Evolutionary conservation across 1,139 yeast genomes (phyloP).

Genomic region (Geotrichum cucujoidarum): DNA sequence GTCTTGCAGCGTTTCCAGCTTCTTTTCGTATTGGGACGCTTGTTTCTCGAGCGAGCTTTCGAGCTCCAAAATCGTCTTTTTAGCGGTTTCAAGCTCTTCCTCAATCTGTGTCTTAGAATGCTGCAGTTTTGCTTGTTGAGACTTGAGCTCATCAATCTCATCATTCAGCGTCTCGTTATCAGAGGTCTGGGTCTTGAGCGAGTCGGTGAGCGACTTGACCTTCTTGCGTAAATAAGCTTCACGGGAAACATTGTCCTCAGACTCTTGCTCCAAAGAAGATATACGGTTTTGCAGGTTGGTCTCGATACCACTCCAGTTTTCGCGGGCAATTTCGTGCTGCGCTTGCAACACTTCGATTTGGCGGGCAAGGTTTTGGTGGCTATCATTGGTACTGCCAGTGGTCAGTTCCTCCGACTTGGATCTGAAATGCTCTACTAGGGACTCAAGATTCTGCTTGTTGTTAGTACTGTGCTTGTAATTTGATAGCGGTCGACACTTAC

Average conservation of each 20-base stretch:
- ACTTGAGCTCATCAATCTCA: constrained; percentile 33
- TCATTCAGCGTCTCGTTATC: constrained; percentile 29
- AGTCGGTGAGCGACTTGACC: constrained; percentile 26
- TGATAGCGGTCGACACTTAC: constrained; percentile 14
- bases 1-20: constrained; percentile 6
- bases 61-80: neutral
- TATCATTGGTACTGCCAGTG: constrained; percentile 25
- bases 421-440: constrained; percentile 42
- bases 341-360: constrained; percentile 56
- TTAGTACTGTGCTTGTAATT: constrained; percentile 16
- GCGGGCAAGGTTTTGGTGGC: constrained; percentile 32
- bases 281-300: constrained; percentile 47
- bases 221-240: constrained; percentile 28
- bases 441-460: constrained; percentile 36
- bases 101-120: constrained; percentile 8
- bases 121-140: constrained; percentile 12
- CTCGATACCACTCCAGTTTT: constrained; percentile 63
- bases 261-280: constrained; percentile 41
- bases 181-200: constrained; percentile 22
- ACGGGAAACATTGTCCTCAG: constrained; percentile 34
- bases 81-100: constrained; percentile 11
- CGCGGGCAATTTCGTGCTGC: constrained; percentile 62
- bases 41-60: constrained; percentile 23
- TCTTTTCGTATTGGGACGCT: constrained; percentile 14
- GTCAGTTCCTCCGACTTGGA: constrained; percentile 40